A percentile compares a stretch with the other conserved stretches of the same genome.
phyloP scores from a whole-genome alignment of 768 basidiomycete species.

The Amanita pallidorosea region DNA sequence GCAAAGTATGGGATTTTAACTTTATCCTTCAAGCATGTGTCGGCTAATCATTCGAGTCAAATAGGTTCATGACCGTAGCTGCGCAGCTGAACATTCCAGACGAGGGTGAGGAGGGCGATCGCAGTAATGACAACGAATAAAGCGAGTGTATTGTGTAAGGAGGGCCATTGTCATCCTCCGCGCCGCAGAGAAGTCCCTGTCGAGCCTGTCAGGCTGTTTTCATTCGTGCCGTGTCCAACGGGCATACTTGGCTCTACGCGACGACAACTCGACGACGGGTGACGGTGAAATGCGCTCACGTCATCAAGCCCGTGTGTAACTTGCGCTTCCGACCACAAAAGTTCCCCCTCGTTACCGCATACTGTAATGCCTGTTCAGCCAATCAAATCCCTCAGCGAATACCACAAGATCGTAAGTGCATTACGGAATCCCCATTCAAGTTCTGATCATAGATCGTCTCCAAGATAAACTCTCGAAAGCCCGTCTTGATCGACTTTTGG shows the following conservation, averaged over 20 bases:
- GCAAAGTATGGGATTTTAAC: conserved; percentile 46
- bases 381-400: conserved; percentile 25
- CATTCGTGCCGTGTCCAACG: too few species aligned
- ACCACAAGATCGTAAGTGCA: conserved; percentile 32
- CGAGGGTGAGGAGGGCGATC: conserved; percentile 11
- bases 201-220: too few species aligned
- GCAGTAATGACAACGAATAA: not conserved
- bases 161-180: not conserved
- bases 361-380: conserved; percentile 26
- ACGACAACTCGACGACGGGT: too few species aligned
- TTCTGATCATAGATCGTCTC: not conserved
- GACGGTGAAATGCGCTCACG: too few species aligned
- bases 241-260: too few species aligned
- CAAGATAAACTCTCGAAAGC: conserved; percentile 36
- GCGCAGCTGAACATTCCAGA: conserved; percentile 25
- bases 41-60: too few species aligned
- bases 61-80: conserved; percentile 25
- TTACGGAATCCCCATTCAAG: not conserved
- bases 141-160: not conserved
- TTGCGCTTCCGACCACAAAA: not conserved
- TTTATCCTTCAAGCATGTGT: too few species aligned
- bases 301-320: too few species aligned
- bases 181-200: not conserved
- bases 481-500: conserved; percentile 61
- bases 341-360: not conserved